Percentiles rank a stretch among this genome's conserved stretches.
Conservation (phyloP, 495 filamentous ascomycete species). For the Podospora australis region DNA sequence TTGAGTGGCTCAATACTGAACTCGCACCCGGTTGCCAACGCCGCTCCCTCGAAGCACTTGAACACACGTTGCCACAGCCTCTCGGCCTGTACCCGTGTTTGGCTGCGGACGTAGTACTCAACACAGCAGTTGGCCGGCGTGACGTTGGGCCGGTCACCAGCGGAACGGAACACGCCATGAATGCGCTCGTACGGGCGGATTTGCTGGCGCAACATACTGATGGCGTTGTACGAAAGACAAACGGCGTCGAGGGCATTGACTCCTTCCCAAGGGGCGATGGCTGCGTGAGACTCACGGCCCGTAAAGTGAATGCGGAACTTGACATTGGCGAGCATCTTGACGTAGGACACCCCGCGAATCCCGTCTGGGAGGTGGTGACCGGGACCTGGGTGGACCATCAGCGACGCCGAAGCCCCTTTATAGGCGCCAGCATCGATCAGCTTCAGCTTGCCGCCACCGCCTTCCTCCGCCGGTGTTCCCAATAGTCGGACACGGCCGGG, state of each 20-base stretch:
- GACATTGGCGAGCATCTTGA: constrained; percentile 48
- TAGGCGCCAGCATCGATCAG: constrained; percentile 47
- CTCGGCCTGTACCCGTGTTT: constrained; percentile 36
- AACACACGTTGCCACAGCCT: constrained; percentile 43
- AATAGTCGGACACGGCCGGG: constrained; percentile 54
- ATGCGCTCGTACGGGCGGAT: constrained; percentile 34
- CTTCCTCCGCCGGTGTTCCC: constrained; percentile 67
- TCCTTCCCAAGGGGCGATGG: constrained; percentile 58
- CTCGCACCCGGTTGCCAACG: constrained; percentile 48
- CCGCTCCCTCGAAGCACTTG: constrained; percentile 52
- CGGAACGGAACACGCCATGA: constrained; percentile 23
- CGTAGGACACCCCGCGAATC: constrained; percentile 28
- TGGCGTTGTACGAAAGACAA: constrained; percentile 54
- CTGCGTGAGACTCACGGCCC: constrained; percentile 49
- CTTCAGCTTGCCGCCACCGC: constrained; percentile 43
- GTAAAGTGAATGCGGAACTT: constrained; percentile 41
- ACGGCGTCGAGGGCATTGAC: constrained; percentile 60
- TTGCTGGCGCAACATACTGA: constrained; percentile 58
- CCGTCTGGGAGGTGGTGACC: constrained; percentile 22
- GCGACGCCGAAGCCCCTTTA: constrained; percentile 37
- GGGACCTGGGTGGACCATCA: constrained; percentile 51
- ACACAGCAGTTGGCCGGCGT: constrained; percentile 48
- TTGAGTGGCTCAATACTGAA: constrained; percentile 42
- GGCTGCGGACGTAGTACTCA: constrained; percentile 51
- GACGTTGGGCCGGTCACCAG: constrained; percentile 33